These are phyloP conservation scores for Sporothrix globosa DNA, from an alignment of 2,329 filamentous ascomycete species.

Conservation along the genomic window DNA sequence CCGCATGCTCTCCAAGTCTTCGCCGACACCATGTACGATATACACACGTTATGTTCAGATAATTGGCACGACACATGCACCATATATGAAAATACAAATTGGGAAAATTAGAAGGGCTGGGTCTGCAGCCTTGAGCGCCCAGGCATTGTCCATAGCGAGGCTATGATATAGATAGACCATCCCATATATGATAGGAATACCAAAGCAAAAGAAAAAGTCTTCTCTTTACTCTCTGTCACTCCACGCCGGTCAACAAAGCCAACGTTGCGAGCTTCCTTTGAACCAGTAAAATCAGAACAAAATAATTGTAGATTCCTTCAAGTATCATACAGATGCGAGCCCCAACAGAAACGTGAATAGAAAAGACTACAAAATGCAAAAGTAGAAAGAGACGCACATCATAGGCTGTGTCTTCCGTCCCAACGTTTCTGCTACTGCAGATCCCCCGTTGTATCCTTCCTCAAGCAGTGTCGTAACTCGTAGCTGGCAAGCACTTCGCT, in stretches of 20 bases:
- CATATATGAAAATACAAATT: neutral
- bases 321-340: constrained; percentile 18
- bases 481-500: neutral
- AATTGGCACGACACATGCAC: neutral
- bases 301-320: constrained; percentile 10
- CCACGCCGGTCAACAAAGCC: neutral
- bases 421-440: neutral
- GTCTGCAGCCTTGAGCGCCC: neutral
- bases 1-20: neutral
- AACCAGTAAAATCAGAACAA: neutral
- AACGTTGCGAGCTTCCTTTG: too few species aligned
- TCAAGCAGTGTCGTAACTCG: neutral
- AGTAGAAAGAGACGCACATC: neutral
- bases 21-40: constrained; percentile 23
- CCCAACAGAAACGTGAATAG: neutral
- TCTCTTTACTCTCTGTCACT: neutral
- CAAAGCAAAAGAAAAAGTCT: neutral
- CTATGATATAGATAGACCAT: neutral
- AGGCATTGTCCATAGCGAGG: neutral
- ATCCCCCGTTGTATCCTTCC: neutral
- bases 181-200: neutral
- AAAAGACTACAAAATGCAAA: neutral
- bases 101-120: neutral
- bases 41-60: neutral
- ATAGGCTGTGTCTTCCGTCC: neutral